Conservation (phyloP, 2,329 filamentous ascomycete genomes). For the Aspergillus sp. region DNA sequence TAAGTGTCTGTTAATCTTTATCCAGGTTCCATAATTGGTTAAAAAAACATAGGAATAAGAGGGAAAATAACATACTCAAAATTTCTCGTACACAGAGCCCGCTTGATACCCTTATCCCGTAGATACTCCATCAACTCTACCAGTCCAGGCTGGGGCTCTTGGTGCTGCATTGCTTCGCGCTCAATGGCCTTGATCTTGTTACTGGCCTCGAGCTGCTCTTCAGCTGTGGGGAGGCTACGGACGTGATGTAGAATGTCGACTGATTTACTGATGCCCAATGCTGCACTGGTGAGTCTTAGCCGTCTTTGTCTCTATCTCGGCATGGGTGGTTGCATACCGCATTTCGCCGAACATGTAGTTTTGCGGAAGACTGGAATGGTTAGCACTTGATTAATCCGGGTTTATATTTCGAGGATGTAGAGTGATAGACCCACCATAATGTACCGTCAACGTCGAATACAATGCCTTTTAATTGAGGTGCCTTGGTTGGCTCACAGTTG, state of each 20-base stretch:
- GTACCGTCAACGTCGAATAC: constrained; percentile 97
- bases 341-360: constrained; percentile 95
- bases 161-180: constrained; percentile 72
- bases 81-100: constrained; percentile 92
- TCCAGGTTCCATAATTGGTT: not conserved
- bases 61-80: constrained; percentile 61
- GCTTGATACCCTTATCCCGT: constrained; percentile 63
- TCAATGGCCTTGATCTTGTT: constrained; percentile 77
- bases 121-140: constrained; percentile 78
- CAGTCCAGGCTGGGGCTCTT: constrained; percentile 80
- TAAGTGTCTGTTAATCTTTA: constrained; percentile 14
- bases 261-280: constrained; percentile 68
- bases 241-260: constrained; percentile 89
- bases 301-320: not conserved
- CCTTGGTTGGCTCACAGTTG: constrained; percentile 26
- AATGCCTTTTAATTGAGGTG: constrained; percentile 55
- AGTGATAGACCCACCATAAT: constrained; percentile 64
- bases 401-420: not conserved
- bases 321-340: constrained; percentile 50
- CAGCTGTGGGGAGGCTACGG: constrained; percentile 64
- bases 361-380: constrained; percentile 69
- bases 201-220: constrained; percentile 64
- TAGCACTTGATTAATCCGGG: not conserved
- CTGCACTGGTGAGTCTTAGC: constrained; percentile 38
- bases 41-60: not conserved